phyloP scores from a whole-genome alignment of 345 rosid species.

The Gossypium stocksii region DNA sequence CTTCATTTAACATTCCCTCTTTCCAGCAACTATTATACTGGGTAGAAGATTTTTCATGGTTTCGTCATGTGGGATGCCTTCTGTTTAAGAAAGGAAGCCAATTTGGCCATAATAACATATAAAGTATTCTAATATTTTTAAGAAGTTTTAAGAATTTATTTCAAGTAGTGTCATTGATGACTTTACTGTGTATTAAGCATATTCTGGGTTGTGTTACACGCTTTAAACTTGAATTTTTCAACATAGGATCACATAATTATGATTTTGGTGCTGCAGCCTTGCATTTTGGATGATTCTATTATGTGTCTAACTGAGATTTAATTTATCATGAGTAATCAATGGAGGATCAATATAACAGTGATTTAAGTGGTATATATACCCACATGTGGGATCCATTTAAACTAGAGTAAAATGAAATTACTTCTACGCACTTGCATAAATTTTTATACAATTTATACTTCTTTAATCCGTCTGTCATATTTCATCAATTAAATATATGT shows the following conservation, averaged over 20 bases:
- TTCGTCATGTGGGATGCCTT: not conserved
- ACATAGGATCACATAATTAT: not conserved
- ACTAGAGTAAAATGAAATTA: too few species aligned
- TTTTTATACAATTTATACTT: too few species aligned
- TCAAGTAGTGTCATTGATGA: not conserved
- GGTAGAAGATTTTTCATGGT: conserved; percentile 8
- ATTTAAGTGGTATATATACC: not conserved
- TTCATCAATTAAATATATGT: too few species aligned
- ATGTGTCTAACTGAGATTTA: not conserved
- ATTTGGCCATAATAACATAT: not conserved
- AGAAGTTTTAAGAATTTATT: not conserved
- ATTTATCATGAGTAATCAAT: not conserved
- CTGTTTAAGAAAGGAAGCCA: not conserved
- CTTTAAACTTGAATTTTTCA: not conserved
- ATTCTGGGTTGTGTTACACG: not conserved
- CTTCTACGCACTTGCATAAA: too few species aligned
- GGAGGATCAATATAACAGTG: not conserved
- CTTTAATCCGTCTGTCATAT: too few species aligned
- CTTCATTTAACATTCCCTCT: not conserved
- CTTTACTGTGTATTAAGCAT: not conserved
- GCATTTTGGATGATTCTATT: not conserved
- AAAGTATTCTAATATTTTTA: not conserved
- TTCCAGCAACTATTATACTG: not conserved
- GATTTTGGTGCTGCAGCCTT: not conserved
- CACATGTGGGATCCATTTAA: too few species aligned